These are phyloP conservation scores for Malbranchea cinnamomea DNA, from an alignment of 2,329 filamentous ascomycete genomes.

Conservation along the genomic window DNA sequence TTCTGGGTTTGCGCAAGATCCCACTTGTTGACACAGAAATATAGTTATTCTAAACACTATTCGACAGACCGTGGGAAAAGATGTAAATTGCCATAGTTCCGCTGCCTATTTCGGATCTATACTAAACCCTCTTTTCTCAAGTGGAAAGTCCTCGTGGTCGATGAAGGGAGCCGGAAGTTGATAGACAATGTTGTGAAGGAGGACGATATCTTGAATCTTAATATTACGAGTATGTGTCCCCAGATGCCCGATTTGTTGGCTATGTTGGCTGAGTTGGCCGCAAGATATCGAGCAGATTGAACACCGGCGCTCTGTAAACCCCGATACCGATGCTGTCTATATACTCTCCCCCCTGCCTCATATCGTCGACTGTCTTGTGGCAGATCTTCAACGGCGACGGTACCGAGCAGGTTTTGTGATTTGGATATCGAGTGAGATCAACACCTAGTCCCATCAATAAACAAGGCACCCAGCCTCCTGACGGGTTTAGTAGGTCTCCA, in stretches of 20 bases:
- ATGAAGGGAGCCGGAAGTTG: conserved; percentile 68
- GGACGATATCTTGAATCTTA: conserved; percentile 93
- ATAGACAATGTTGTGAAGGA: conserved; percentile 84
- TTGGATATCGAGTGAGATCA: conserved; percentile 55
- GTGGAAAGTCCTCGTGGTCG: conserved; percentile 96
- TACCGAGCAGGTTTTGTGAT: conserved; percentile 70
- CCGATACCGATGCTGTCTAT: conserved; percentile 89
- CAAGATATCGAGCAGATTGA: conserved; percentile 91
- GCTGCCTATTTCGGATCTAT: conserved; percentile 14
- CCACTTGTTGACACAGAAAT: conserved; percentile 1
- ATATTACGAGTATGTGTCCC: conserved; percentile 66
- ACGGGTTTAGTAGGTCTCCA: conserved; percentile 43
- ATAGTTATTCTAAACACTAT: conserved; percentile 60
- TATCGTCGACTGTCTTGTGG: conserved; percentile 84
- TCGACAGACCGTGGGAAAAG: conserved; percentile 62
- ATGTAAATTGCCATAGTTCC: conserved; percentile 40
- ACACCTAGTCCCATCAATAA: conserved; percentile 2
- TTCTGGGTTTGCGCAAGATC: not conserved
- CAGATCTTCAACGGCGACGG: conserved; percentile 72
- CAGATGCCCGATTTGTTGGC: conserved; percentile 9
- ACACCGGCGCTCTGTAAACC: conserved; percentile 64
- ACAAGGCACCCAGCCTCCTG: conserved; percentile 9
- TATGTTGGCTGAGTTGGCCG: conserved; percentile 5
- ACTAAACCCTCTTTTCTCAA: conserved; percentile 27
- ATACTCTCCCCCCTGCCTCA: conserved; percentile 72